Evolutionary conservation across 139 green algal species (phyloP).

Genomic region (Yamagishiella unicocca): DNA sequence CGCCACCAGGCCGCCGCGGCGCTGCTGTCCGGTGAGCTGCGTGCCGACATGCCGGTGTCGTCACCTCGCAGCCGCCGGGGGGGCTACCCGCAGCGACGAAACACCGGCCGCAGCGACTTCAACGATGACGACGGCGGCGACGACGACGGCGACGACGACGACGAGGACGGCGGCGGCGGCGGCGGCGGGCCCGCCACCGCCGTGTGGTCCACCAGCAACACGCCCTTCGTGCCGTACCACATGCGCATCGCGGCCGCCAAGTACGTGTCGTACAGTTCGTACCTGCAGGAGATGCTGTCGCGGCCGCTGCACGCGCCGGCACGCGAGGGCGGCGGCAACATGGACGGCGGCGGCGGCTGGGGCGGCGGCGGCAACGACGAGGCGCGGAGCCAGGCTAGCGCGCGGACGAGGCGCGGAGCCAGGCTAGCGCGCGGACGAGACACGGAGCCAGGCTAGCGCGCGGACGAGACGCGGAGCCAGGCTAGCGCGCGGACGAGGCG

Average conservation of each 20-base stretch:
- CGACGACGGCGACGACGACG: neutral
- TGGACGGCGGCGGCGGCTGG: neutral
- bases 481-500: no score
- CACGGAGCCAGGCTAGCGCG: no score
- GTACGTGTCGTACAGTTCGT: slow-evolving; percentile 33
- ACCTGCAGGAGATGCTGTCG: slow-evolving; percentile 42
- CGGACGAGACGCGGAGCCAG: no score
- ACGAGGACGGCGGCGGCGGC: neutral
- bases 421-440: no score
- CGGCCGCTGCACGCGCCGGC: slow-evolving; percentile 5
- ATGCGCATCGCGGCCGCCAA: neutral
- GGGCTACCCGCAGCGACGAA: neutral
- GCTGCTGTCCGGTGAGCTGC: slow-evolving; percentile 23
- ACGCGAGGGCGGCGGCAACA: neutral
- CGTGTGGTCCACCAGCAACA: neutral
- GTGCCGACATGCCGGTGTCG: neutral
- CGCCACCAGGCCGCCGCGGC: slow-evolving; percentile 3
- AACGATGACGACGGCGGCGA: neutral
- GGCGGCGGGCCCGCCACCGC: slow-evolving; percentile 7
- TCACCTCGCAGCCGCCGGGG: neutral
- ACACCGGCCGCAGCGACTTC: neutral
- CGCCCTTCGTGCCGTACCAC: slow-evolving; percentile 20
- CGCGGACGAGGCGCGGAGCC: no score
- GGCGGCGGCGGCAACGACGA: neutral
- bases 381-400: no score